Percentiles rank a stretch among this genome's conserved stretches.
phyloP scores from a whole-genome alignment of 2,329 filamentous ascomycete genomes.

The Macrophomina tecta region DNA sequence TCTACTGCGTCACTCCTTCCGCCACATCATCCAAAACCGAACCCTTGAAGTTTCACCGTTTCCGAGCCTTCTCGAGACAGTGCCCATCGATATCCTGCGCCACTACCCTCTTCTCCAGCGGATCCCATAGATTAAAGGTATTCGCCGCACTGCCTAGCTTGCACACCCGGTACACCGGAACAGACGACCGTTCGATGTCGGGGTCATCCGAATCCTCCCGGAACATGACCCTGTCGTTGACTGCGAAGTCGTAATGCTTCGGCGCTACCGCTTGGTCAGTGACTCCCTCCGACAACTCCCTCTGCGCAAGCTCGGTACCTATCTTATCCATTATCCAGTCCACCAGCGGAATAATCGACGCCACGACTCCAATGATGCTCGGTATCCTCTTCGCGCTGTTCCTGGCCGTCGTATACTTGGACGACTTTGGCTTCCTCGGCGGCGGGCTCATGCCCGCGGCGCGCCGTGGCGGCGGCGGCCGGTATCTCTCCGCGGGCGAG shows the following conservation, averaged over 20 bases:
- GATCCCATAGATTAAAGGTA: background rate
- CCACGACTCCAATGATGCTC: background rate
- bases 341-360: background rate
- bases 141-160: background rate
- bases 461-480: no score
- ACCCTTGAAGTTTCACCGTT: background rate
- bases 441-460: no score
- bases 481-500: background rate
- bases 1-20: no score
- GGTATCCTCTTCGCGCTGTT: background rate
- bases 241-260: background rate
- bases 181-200: background rate
- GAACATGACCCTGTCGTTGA: background rate
- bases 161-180: background rate
- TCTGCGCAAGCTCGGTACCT: background rate
- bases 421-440: background rate
- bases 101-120: background rate
- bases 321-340: background rate
- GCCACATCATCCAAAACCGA: no score
- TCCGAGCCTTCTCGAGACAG: background rate
- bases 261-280: background rate
- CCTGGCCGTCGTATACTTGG: background rate
- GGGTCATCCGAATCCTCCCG: background rate
- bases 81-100: background rate
- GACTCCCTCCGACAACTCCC: background rate